Evolutionary conservation across 805 yeast genomes (phyloP), one percentile per base, ranked within the genome.

Genomic region (Candida namnaoensis): DNA sequence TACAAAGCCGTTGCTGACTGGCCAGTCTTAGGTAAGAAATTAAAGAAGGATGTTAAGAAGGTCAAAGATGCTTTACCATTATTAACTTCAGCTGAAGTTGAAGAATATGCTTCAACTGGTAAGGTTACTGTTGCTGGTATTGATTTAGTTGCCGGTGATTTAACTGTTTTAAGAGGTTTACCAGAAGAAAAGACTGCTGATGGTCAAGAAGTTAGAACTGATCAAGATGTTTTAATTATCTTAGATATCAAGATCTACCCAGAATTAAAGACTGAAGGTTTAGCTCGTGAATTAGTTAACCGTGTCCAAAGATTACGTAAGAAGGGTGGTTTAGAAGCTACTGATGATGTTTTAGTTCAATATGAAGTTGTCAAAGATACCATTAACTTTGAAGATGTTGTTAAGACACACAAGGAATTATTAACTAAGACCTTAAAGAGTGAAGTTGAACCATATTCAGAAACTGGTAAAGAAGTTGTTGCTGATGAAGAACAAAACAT

Each of bases 1-100:
- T 91, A 90, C 72, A 78, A 76, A 49, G 97, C 91, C 36, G 95
- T 86, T 63, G 99, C 99, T 38, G 99, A 93, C 70, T 93, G 99
- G 99, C 96, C 98, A 44, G 87, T 88, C 19, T 75, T 93, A 52
- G 99, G 99, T 69, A 93, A 91, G 75, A 93, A 93, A 68, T 77
- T 93, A 65, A 91, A 88, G 79, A 80, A 82, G 61, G 98, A 90
- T 55, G 95, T 86, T 47, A 88, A 85, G 69, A 82, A 78, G 63
- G 99, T 93, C 46, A 95, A 91, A 74, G 95, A 82, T 57, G 98
- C 95, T 14, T 74, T 93, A 53, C 98, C 97, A 48, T 58, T 58
- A 9, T 76, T 93, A 40, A 68, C 91, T 19, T 83, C 97, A 10
- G 84, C 72, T 13, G 90, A 88, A 44, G 96, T 93, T 39, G 86